phyloP scores from a whole-genome alignment of 2,329 filamentous ascomycete species.

The Cercospora nicotianae region DNA sequence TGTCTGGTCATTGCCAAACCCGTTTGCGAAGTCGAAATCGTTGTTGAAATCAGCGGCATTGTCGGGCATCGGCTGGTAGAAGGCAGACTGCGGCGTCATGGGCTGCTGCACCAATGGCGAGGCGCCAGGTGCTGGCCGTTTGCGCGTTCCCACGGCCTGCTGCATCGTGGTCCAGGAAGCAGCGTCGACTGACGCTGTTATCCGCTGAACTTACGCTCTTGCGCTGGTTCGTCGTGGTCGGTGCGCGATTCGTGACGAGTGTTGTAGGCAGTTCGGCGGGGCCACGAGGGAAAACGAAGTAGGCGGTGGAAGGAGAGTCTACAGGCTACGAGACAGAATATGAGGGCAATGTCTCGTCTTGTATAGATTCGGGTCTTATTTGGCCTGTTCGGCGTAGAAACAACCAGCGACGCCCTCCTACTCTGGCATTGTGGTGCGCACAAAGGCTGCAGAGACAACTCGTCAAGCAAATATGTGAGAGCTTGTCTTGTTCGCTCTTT shows the following conservation, averaged over 20 bases:
- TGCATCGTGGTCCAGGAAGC: slow-evolving; percentile 22
- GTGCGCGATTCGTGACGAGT: not conserved
- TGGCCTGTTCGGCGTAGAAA: slow-evolving; percentile 10
- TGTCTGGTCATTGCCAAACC: slow-evolving; percentile 33
- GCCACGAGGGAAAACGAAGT: not conserved
- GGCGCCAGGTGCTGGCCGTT: slow-evolving; percentile 72
- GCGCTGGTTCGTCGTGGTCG: not conserved
- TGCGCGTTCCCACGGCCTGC: slow-evolving; percentile 47
- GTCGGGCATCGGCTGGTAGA: slow-evolving; percentile 51
- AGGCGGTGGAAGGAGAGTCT: slow-evolving; percentile 1
- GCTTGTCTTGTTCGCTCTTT: slow-evolving; percentile 7
- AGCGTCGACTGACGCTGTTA: not conserved
- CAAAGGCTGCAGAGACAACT: slow-evolving; percentile 10
- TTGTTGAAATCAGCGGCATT: slow-evolving; percentile 39
- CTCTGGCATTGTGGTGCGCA: slow-evolving; percentile 7
- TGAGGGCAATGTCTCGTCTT: slow-evolving; percentile 6
- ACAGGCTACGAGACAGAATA: slow-evolving; percentile 1
- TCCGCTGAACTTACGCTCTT: not conserved
- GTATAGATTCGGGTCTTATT: slow-evolving; percentile 7
- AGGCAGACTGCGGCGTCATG: slow-evolving; percentile 27
- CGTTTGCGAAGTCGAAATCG: slow-evolving; percentile 35
- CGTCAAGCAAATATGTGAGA: not conserved
- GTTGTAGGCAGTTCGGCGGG: not conserved
- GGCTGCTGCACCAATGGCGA: slow-evolving; percentile 62
- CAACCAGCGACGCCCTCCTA: slow-evolving; percentile 6